These are phyloP conservation scores for Penicillium sp. DNA, from an alignment of 2,329 filamentous ascomycete species.

Conservation along the genomic window DNA sequence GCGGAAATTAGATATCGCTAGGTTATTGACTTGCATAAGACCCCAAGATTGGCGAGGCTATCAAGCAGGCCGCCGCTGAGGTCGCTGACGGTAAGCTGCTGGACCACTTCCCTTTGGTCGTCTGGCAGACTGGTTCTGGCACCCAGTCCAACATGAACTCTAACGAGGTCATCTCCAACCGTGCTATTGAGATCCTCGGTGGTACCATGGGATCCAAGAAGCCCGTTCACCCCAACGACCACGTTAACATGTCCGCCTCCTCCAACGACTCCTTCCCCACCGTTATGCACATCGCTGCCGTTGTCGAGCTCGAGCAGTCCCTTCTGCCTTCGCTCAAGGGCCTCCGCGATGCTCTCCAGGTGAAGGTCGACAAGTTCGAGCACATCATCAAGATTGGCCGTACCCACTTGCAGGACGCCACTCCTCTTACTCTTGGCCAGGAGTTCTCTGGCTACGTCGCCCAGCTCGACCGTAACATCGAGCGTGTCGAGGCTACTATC, in stretches of 20 bases:
- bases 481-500: slow-evolving; percentile 78
- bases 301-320: slow-evolving; percentile 84
- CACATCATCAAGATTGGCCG: slow-evolving; percentile 98
- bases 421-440: slow-evolving; percentile 89
- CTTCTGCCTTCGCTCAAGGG: slow-evolving; percentile 80
- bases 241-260: slow-evolving; percentile 98
- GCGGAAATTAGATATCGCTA: background rate
- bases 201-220: slow-evolving; percentile 95
- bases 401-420: slow-evolving; percentile 96
- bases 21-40: slow-evolving; percentile 53
- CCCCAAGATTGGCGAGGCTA: slow-evolving; percentile 84
- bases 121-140: slow-evolving; percentile 98
- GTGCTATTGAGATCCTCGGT: slow-evolving; percentile 95
- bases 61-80: slow-evolving; percentile 90
- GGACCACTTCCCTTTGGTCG: slow-evolving; percentile 96
- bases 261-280: slow-evolving; percentile 99
- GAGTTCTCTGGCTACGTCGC: slow-evolving; percentile 98
- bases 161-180: slow-evolving; percentile 99
- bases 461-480: slow-evolving; percentile 86
- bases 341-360: slow-evolving; percentile 79
- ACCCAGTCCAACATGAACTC: slow-evolving; percentile 99
- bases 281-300: slow-evolving; percentile 98
- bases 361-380: slow-evolving; percentile 85
- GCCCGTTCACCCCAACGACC: slow-evolving; percentile 98
- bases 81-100: slow-evolving; percentile 90